A percentile compares a stretch with the other conserved stretches of the same genome.
These are phyloP conservation scores for Cercospora sesami DNA, from an alignment of 2,329 filamentous ascomycete genomes.

Conservation along the genomic window DNA sequence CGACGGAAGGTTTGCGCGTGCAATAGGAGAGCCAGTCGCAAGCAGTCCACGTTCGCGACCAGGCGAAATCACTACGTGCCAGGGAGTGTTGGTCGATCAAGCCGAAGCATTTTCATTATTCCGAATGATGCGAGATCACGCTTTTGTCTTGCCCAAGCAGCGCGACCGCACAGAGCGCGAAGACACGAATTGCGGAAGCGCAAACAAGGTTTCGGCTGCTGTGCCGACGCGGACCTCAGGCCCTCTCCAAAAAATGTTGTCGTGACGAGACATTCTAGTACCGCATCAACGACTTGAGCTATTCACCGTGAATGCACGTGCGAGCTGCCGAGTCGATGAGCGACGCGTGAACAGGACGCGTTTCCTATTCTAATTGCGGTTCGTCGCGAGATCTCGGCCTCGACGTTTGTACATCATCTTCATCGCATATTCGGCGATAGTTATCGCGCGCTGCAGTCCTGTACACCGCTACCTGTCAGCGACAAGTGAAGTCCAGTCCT, in stretches of 20 bases:
- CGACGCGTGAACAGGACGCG: constrained; percentile 12
- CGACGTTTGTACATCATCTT: background rate
- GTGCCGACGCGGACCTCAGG: background rate
- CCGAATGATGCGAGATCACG: background rate
- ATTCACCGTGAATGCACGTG: background rate
- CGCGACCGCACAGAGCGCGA: background rate
- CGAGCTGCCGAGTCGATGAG: no score
- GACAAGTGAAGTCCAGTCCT: background rate
- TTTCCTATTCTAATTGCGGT: background rate
- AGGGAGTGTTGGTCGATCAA: background rate
- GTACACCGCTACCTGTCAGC: background rate
- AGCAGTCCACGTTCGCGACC: background rate
- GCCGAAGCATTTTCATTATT: background rate
- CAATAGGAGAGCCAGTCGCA: background rate
- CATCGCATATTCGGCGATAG: background rate
- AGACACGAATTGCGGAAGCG: background rate
- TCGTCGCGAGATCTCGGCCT: background rate
- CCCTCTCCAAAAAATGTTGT: constrained; percentile 3
- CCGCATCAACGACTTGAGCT: background rate
- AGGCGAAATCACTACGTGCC: background rate
- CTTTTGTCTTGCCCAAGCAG: background rate
- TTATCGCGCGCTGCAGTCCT: background rate
- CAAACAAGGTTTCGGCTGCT: background rate
- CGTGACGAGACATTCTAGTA: background rate
- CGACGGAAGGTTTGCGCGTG: background rate